These are phyloP conservation scores for Phoma sp. DNA, from an alignment of 2,329 filamentous ascomycete genomes.

Conservation along the genomic window DNA sequence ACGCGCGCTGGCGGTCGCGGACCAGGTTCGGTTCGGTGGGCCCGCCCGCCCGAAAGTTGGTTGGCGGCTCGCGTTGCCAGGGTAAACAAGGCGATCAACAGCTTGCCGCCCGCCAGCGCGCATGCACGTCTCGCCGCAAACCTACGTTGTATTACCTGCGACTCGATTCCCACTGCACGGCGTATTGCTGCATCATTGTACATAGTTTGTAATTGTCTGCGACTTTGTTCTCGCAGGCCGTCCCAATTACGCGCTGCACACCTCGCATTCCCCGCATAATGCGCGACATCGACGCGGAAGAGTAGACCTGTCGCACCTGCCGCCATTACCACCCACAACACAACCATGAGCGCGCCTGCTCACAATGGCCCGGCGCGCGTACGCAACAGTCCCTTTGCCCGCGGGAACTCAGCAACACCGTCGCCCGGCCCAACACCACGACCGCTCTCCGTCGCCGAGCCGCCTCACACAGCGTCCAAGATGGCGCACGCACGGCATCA, in stretches of 20 bases:
- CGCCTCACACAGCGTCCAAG: slow-evolving; percentile 40
- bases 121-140: slow-evolving; percentile 20
- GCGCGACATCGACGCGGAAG: slow-evolving; percentile 22
- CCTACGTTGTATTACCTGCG: slow-evolving; percentile 20
- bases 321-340: slow-evolving; percentile 22
- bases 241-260: slow-evolving; percentile 4
- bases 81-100: slow-evolving; percentile 32
- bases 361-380: slow-evolving; percentile 70
- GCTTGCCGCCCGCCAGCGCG: slow-evolving; percentile 13
- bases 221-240: slow-evolving; percentile 15
- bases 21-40: neutral
- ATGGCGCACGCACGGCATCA: slow-evolving; percentile 71
- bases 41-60: slow-evolving; percentile 1
- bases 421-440: slow-evolving; percentile 78
- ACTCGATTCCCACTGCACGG: slow-evolving; percentile 17
- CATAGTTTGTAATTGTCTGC: slow-evolving; percentile 31
- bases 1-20: slow-evolving; percentile 8
- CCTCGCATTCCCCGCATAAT: slow-evolving; percentile 35
- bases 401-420: slow-evolving; percentile 67
- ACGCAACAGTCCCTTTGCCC: slow-evolving; percentile 76
- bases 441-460: slow-evolving; percentile 58
- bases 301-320: slow-evolving; percentile 34
- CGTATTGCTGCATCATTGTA: slow-evolving; percentile 34
- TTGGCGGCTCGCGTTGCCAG: slow-evolving; percentile 18
- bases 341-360: slow-evolving; percentile 62